phyloP scores from a whole-genome alignment of 2,329 filamentous ascomycete species.

The Colletotrichum acutatum region DNA sequence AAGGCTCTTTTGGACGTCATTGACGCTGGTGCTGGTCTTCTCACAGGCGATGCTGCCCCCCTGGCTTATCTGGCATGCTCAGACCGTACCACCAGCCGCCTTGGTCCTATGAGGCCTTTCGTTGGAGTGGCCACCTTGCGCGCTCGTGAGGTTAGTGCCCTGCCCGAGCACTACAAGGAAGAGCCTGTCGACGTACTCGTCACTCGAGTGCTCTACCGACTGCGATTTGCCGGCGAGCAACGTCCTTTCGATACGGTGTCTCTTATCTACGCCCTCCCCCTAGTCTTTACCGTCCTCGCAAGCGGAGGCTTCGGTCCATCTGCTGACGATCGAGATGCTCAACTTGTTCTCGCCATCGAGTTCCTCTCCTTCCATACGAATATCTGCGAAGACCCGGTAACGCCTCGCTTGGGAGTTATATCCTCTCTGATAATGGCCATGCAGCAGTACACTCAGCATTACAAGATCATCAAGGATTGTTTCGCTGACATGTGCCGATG shows the following conservation, averaged over 20 bases:
- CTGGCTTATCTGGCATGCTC: slow-evolving; percentile 84
- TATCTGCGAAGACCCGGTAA: slow-evolving; percentile 76
- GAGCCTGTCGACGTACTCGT: slow-evolving; percentile 88
- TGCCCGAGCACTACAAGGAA: slow-evolving; percentile 77
- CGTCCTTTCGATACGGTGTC: slow-evolving; percentile 92
- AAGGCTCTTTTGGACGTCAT: slow-evolving; percentile 79
- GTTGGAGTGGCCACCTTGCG: slow-evolving; percentile 89
- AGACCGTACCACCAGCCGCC: slow-evolving; percentile 76
- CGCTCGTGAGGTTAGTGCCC: slow-evolving; percentile 76
- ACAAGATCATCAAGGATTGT: slow-evolving; percentile 94
- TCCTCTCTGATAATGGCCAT: slow-evolving; percentile 81
- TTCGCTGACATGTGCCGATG: slow-evolving; percentile 87
- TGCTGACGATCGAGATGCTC: slow-evolving; percentile 85
- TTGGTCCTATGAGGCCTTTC: slow-evolving; percentile 83
- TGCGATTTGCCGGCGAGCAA: slow-evolving; percentile 92
- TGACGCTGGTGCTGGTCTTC: slow-evolving; percentile 81
- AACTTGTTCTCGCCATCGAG: slow-evolving; percentile 89
- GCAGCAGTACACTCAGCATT: slow-evolving; percentile 91
- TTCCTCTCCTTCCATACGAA: slow-evolving; percentile 90
- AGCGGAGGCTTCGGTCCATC: slow-evolving; percentile 80
- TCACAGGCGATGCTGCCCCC: slow-evolving; percentile 84
- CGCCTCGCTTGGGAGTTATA: slow-evolving; percentile 82
- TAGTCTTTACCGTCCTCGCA: slow-evolving; percentile 82
- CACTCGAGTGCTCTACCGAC: slow-evolving; percentile 88
- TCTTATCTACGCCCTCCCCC: slow-evolving; percentile 85